These are phyloP conservation scores for Colletotrichum plurivorum DNA, from an alignment of 2,329 filamentous ascomycete genomes.

Conservation along the genomic window DNA sequence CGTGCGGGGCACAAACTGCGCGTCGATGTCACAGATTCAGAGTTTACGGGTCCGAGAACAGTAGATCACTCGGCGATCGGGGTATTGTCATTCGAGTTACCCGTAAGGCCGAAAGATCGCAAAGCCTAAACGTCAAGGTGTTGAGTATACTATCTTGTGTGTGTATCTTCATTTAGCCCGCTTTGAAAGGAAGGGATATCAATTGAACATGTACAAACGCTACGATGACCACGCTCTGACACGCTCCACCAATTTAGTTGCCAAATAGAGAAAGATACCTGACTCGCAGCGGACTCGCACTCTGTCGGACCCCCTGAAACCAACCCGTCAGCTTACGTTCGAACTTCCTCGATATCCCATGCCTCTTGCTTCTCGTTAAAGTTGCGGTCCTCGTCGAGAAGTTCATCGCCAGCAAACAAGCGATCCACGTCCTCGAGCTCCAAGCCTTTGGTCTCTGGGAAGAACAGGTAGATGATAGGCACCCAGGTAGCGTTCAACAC, in stretches of 20 bases:
- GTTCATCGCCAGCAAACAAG: slow-evolving; percentile 38
- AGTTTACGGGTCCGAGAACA: slow-evolving; percentile 21
- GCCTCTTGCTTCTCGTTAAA: slow-evolving; percentile 10
- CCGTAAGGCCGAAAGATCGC: neutral
- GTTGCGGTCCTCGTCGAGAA: slow-evolving; percentile 42
- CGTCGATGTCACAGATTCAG: slow-evolving; percentile 15
- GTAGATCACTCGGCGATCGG: slow-evolving; percentile 1
- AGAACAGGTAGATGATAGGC: slow-evolving; percentile 50
- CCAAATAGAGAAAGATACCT: neutral
- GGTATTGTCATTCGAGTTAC: neutral
- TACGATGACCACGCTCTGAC: neutral
- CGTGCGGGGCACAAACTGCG: slow-evolving; percentile 8
- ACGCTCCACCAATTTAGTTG: neutral
- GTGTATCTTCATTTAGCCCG: no score
- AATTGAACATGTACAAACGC: neutral
- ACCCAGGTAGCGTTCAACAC: slow-evolving; percentile 47
- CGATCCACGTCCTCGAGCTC: slow-evolving; percentile 59
- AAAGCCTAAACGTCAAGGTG: slow-evolving; percentile 9
- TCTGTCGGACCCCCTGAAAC: neutral
- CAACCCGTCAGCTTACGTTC: neutral
- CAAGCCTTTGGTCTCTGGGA: slow-evolving; percentile 50
- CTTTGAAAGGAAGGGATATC: no score
- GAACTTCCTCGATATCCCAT: slow-evolving; percentile 30
- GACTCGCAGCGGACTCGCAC: neutral
- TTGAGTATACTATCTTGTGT: neutral